Evolutionary conservation across 2,329 filamentous ascomycete species (phyloP), one percentile per base, ranked within the genome.

Genomic region (Alternaria angustiovoidea): DNA sequence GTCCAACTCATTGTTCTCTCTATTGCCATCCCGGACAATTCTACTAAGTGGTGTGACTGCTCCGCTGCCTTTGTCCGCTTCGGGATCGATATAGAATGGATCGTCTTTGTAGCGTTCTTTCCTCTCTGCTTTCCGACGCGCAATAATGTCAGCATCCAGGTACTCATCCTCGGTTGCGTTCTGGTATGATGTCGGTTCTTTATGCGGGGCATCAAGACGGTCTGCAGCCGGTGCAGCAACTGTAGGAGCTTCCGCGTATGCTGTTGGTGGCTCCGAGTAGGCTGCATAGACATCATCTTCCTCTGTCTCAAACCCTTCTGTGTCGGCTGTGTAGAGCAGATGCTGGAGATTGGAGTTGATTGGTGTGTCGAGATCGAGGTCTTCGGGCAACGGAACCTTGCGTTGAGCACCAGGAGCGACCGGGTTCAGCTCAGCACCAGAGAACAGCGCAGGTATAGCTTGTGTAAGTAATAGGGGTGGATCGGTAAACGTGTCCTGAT

Each of bases 391-490:
- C 1, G 94, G 92, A 1, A 99, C 94, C 71, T 97, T 96, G 52
- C 85, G 87, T 75, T 98, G 93, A 4, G 95, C 94, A 44, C 88
- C 89, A 4, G 82, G 77, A 1, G 95, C 93, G 9, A 99, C 94
- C 0, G 95, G 96, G 67, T 98, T 97, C 36, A 99, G 84, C 65
- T 97, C 94, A 80, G 92, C 88, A 0, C 94, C 93, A 6, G 86
- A 84, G 75, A 98, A 98, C 2, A 99, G 83, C 2, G 90, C 90
- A 1, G 95, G 94, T 56, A 99, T 92, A 4, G 93, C 94, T 75
- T 96, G 92, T 0, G 93, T 96, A 5, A 99, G 86, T 2, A 99
- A 85, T 14, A 96, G 81, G 3, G 95, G 95, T 9, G 92, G 85
- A 64, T 95, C 90, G 20, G 80, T 87, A 64, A 93, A 94, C 16